Base-by-base conservation (phyloP, 768 basidiomycete genomes). In the Trametes maxima region DNA sequence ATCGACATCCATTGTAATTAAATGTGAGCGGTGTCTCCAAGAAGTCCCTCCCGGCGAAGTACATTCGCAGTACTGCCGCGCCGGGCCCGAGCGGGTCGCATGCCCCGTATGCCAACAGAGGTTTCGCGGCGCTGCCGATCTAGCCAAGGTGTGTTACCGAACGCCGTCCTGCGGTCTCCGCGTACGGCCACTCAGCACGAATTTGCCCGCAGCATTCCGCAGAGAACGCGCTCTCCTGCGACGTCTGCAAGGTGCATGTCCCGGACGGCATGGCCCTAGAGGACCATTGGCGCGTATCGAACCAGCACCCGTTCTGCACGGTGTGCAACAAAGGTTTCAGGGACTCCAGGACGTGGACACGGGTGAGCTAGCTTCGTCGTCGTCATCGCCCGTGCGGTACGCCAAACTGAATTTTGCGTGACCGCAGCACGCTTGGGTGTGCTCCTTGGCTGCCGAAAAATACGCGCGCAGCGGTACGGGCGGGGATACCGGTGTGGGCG, bases 261-360 rank as follows among this genome's bases (percentile, higher is more conserved):
- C 44, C 43, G 36, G 46, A 39, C 2, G 17, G 28, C 2, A 19
- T 28, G 46, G 37, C 36, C 2, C 33, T 58, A 17, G 42, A 58
- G 21, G 62, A 63, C 45, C 57, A 58, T 28, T 63, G 57, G 52
- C 52, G 46, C 22, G 37, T 49, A 11, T 57, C 57, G 25, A 12
- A 24, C 43, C n/a, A 14, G 16, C 62, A 63, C 40, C 46, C 57
- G 7, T 49, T 33, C 22, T 58, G 62, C 45, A 24, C 36, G 1
- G 28, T 40, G 16, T 63, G 62, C 46, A 19, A 33, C n/a, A 45
- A 14, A 11, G 57, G 35, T 4, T 63, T 58, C 51, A 14, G 39
- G 33, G 33, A 58, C 24, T 12, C 28, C 0, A 17, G 10, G 37
- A 52, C 43, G 17, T 44, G 28, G 45, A 24, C 11, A 8, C 33